A percentile compares a stretch with the other conserved stretches of the same genome.
Evolutionary conservation across 2,329 filamentous ascomycete species (phyloP).

Genomic region (Fusarium piperis): DNA sequence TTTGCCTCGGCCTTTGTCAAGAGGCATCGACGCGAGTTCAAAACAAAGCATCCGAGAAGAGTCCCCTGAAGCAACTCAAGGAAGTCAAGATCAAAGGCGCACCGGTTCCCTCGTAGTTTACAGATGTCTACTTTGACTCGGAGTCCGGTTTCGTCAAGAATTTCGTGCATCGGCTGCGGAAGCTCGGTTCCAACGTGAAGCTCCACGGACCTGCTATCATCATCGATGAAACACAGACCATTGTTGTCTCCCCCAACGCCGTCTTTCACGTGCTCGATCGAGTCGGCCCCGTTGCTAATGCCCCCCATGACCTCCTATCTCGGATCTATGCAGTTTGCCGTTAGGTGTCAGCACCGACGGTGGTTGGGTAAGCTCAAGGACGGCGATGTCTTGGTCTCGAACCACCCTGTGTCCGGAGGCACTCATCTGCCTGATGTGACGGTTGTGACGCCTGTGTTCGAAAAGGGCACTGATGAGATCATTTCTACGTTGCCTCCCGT

Average conservation of each 20-base stretch:
- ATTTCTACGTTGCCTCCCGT: constrained; percentile 44
- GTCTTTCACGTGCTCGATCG: constrained; percentile 45
- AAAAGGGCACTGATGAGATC: constrained; percentile 37
- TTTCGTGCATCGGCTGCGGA: constrained; percentile 38
- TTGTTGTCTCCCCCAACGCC: constrained; percentile 62
- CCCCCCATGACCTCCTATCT: not conserved
- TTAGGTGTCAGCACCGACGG: constrained; percentile 40
- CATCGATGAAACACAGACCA: constrained; percentile 76
- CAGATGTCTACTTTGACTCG: constrained; percentile 19
- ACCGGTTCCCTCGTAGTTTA: not conserved
- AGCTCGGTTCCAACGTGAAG: constrained; percentile 19
- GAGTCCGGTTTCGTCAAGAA: constrained; percentile 37
- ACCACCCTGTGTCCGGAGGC: not conserved
- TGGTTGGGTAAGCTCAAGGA: not conserved
- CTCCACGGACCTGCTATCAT: constrained; percentile 58
- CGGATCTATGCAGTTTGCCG: not conserved
- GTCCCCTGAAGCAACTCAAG: constrained; percentile 36
- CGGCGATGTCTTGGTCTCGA: not conserved
- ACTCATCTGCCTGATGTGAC: not conserved
- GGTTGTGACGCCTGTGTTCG: not conserved
- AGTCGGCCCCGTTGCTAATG: constrained; percentile 61
- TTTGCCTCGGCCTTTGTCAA: constrained; percentile 75
- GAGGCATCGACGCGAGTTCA: constrained; percentile 79
- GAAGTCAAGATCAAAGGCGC: constrained; percentile 8
- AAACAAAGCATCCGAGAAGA: constrained; percentile 43